Percentiles rank a stretch among this genome's conserved stretches.
Evolutionary conservation across 2,329 filamentous ascomycete genomes (phyloP).

Genomic region (Aquanectria penicillioides): DNA sequence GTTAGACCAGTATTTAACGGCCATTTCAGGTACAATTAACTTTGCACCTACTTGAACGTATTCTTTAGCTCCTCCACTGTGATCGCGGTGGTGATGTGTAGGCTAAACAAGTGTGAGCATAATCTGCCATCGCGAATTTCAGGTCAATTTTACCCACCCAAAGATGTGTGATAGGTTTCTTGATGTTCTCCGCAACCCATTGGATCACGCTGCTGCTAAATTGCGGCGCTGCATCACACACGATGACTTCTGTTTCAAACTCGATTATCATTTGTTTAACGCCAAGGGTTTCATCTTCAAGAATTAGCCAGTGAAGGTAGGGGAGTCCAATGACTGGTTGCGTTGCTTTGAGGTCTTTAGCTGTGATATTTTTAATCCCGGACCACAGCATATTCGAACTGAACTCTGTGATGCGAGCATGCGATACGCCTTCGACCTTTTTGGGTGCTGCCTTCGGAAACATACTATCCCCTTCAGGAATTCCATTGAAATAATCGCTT

Average conservation of each 20-base stretch:
- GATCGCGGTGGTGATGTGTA: constrained; percentile 30
- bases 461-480: background rate
- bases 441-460: constrained; percentile 2
- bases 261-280: constrained; percentile 29
- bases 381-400: constrained; percentile 27
- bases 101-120: background rate
- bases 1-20: constrained; percentile 20
- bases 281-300: constrained; percentile 11
- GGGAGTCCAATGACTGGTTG: background rate
- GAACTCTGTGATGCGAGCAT: constrained; percentile 24
- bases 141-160: constrained; percentile 11
- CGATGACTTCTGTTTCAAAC: constrained; percentile 26
- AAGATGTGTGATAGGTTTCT: constrained; percentile 19
- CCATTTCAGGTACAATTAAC: constrained; percentile 20
- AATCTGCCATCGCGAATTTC: background rate
- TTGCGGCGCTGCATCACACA: constrained; percentile 24
- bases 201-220: constrained; percentile 12
- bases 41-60: constrained; percentile 18
- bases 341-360: constrained; percentile 1
- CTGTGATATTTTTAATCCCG: constrained; percentile 2
- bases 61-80: constrained; percentile 13
- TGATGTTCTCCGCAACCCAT: constrained; percentile 19
- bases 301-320: constrained; percentile 23
- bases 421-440: background rate
- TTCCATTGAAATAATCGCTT: background rate